Evolutionary conservation across 2,329 filamentous ascomycete genomes (phyloP).

Genomic region (Colletotrichum musae): DNA sequence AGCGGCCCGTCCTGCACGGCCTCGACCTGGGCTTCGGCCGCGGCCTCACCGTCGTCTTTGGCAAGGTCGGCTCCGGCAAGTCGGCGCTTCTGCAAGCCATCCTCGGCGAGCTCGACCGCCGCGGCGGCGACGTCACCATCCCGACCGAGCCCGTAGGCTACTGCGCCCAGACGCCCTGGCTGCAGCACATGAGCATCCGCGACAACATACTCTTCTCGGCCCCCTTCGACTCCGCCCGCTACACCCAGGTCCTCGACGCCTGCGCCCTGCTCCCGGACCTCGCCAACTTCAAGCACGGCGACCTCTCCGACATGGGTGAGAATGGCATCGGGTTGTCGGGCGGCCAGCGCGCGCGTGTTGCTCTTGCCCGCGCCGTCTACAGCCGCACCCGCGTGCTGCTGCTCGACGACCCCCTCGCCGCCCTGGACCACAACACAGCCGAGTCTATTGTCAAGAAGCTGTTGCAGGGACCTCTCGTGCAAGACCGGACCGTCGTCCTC

Average conservation of each 20-base stretch:
- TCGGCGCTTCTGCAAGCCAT: slow-evolving; percentile 72
- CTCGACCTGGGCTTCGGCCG: slow-evolving; percentile 62
- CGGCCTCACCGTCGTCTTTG: slow-evolving; percentile 70
- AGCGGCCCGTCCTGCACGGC: slow-evolving; percentile 64
- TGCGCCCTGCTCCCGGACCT: slow-evolving; percentile 72
- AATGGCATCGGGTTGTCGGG: slow-evolving; percentile 75
- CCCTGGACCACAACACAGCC: slow-evolving; percentile 74
- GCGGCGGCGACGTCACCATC: slow-evolving; percentile 62
- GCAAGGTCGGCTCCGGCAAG: slow-evolving; percentile 74
- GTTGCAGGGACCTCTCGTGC: slow-evolving; percentile 72
- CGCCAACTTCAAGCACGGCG: slow-evolving; percentile 68
- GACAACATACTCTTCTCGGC: slow-evolving; percentile 77
- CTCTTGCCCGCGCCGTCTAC: slow-evolving; percentile 74
- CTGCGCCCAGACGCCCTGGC: slow-evolving; percentile 74
- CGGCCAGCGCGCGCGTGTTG: slow-evolving; percentile 74
- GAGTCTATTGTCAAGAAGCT: slow-evolving; percentile 73
- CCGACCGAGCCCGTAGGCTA: slow-evolving; percentile 68
- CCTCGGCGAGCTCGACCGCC: slow-evolving; percentile 77
- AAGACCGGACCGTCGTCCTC: slow-evolving; percentile 79
- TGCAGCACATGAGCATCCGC: slow-evolving; percentile 76
- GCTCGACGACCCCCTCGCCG: slow-evolving; percentile 75
- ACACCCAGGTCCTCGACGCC: slow-evolving; percentile 72
- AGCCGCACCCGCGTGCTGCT: slow-evolving; percentile 70
- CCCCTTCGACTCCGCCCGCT: slow-evolving; percentile 67
- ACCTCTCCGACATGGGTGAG: slow-evolving; percentile 72